phyloP scores from a whole-genome alignment of 2,329 filamentous ascomycete species.

The Cercospora beticola region DNA sequence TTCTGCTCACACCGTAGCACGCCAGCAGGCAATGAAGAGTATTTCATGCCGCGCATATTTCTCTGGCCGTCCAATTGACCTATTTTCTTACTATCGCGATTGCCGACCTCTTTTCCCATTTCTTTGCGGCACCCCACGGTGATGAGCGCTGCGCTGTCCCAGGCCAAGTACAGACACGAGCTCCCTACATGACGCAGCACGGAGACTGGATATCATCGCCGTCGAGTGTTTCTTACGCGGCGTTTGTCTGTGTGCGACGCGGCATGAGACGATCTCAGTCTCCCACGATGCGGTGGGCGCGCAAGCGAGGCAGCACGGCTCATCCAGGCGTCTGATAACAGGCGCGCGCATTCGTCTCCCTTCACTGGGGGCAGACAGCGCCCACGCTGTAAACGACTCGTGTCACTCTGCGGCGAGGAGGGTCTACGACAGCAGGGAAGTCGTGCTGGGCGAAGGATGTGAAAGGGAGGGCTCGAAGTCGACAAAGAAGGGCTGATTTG shows the following conservation, averaged over 20 bases:
- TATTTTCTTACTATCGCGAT: background rate
- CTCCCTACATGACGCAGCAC: conserved; percentile 2
- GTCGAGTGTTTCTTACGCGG: background rate
- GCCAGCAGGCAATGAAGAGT: conserved; percentile 2
- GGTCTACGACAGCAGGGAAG: background rate
- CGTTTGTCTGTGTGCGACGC: background rate
- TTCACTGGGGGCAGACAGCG: background rate
- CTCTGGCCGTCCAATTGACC: background rate
- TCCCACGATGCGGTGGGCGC: background rate
- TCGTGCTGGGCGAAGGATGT: background rate
- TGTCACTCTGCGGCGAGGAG: background rate
- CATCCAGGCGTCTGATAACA: background rate
- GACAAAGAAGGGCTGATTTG: conserved; percentile 4
- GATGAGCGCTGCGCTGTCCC: background rate
- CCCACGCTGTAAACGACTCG: background rate
- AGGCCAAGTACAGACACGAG: background rate
- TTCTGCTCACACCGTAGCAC: conserved; percentile 1
- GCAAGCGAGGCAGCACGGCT: conserved; percentile 1
- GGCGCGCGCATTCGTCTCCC: background rate
- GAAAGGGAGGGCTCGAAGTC: background rate
- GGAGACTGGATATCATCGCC: background rate
- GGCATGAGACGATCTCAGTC: background rate
- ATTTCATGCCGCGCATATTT: background rate
- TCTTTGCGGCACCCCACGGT: background rate
- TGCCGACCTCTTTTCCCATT: background rate